Evolutionary conservation across 1,284 basidiomycete genomes (phyloP).

Genomic region (Rhodofomes roseus): DNA sequence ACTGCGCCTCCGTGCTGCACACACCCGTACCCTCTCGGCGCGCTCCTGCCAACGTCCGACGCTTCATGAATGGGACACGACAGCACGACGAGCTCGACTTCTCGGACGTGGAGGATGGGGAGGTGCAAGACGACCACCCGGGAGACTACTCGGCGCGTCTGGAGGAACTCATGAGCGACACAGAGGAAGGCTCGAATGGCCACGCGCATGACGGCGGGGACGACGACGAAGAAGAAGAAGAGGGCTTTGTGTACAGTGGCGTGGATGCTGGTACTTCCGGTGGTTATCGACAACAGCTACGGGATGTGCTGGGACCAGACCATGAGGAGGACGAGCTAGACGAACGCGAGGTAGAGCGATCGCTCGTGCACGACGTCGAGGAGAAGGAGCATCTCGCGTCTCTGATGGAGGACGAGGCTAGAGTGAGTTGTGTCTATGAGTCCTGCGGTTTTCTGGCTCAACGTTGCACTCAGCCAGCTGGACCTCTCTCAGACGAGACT

Average conservation of each 20-base stretch:
- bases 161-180: slow-evolving; percentile 63
- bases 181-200: slow-evolving; percentile 26
- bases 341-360: slow-evolving; percentile 40
- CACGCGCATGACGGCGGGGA: slow-evolving; percentile 30
- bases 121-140: slow-evolving; percentile 29
- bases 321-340: slow-evolving; percentile 50
- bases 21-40: neutral
- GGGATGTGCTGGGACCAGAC: slow-evolving; percentile 69
- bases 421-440: slow-evolving; percentile 36
- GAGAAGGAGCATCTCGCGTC: slow-evolving; percentile 32
- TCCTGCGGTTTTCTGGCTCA: slow-evolving; percentile 8
- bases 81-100: slow-evolving; percentile 21
- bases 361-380: slow-evolving; percentile 36
- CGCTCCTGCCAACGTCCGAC: neutral
- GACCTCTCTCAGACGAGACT: slow-evolving; percentile 39
- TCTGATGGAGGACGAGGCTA: slow-evolving; percentile 28
- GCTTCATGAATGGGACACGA: slow-evolving; percentile 28
- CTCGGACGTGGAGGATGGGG: slow-evolving; percentile 32
- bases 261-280: slow-evolving; percentile 49
- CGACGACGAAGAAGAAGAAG: slow-evolving; percentile 49
- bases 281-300: slow-evolving; percentile 61
- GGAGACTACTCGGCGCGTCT: slow-evolving; percentile 71
- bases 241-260: slow-evolving; percentile 69
- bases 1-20: neutral
- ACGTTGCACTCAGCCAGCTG: slow-evolving; percentile 28